phyloP scores from a whole-genome alignment of 495 filamentous ascomycete genomes.

The Filosporella fistucella region DNA sequence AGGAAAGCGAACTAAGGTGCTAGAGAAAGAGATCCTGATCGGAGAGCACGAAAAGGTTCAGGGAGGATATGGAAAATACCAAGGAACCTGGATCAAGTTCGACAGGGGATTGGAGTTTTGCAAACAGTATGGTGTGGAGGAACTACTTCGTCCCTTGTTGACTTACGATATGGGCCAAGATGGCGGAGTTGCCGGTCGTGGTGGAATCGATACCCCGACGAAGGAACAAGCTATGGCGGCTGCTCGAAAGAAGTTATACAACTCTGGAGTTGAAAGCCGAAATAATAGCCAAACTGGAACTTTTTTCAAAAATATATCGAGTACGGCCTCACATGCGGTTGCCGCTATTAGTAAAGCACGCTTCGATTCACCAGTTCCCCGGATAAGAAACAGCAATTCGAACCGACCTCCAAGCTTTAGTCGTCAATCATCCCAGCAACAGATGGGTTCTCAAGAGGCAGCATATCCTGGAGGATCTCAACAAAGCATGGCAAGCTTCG shows the following conservation, averaged over 20 bases:
- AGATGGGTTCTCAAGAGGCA: slow-evolving; percentile 58
- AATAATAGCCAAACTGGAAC: slow-evolving; percentile 67
- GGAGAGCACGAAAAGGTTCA: slow-evolving; percentile 98
- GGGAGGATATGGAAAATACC: slow-evolving; percentile 97
- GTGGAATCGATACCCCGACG: slow-evolving; percentile 83
- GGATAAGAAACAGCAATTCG: slow-evolving; percentile 38
- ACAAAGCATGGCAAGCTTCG: slow-evolving; percentile 60
- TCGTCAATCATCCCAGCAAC: slow-evolving; percentile 60
- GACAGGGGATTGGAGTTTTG: slow-evolving; percentile 88
- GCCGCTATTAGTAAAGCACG: slow-evolving; percentile 93
- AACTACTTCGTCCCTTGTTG: slow-evolving; percentile 75
- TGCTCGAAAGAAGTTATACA: slow-evolving; percentile 87
- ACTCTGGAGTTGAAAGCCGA: slow-evolving; percentile 63
- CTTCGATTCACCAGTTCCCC: slow-evolving; percentile 78
- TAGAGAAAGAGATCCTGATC: slow-evolving; percentile 94
- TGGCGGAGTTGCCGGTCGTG: slow-evolving; percentile 53
- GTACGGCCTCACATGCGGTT: slow-evolving; percentile 84
- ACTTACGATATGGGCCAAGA: slow-evolving; percentile 85
- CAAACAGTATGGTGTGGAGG: slow-evolving; percentile 88
- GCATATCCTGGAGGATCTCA: slow-evolving; percentile 52
- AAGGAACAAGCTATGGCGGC: slow-evolving; percentile 99
- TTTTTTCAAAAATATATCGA: slow-evolving; percentile 94
- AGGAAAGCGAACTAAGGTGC: slow-evolving; percentile 91
- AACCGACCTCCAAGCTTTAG: slow-evolving; percentile 46
- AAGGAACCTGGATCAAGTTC: slow-evolving; percentile 97